Conservation (phyloP, 441 rosid genomes). For the Pelargonium cotyledonis region DNA sequence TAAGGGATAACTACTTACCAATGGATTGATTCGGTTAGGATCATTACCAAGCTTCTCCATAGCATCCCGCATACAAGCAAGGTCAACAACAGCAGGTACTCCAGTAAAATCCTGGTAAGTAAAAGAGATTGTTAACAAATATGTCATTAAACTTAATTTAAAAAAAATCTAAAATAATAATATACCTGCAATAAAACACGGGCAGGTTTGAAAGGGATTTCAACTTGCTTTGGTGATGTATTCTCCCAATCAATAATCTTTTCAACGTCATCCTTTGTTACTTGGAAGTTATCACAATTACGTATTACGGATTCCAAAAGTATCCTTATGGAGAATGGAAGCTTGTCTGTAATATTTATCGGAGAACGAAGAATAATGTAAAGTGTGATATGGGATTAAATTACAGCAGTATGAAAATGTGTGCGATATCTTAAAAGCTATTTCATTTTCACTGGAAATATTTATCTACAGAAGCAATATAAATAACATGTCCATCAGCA, state of each 20-base stretch:
- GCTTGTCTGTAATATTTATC: slow-evolving; percentile 30
- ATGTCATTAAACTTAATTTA: not conserved
- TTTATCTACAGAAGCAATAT: not conserved
- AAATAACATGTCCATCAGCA: not conserved
- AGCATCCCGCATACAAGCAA: slow-evolving; percentile 63
- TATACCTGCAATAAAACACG: slow-evolving; percentile 53
- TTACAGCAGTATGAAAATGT: not conserved
- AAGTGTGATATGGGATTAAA: not conserved
- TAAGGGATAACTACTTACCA: slow-evolving; percentile 35
- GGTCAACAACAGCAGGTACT: slow-evolving; percentile 57
- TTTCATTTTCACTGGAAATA: not conserved
- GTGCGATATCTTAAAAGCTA: not conserved
- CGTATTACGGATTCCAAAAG: slow-evolving; percentile 59
- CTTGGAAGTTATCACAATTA: slow-evolving; percentile 55
- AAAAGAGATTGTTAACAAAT: not conserved
- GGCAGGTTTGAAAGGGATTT: slow-evolving; percentile 65
- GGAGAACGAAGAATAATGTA: not conserved
- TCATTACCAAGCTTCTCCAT: slow-evolving; percentile 51
- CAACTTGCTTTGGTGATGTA: slow-evolving; percentile 53
- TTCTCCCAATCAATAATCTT: slow-evolving; percentile 64
- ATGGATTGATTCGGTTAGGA: slow-evolving; percentile 55
- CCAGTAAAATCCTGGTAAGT: slow-evolving; percentile 53
- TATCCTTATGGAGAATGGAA: slow-evolving; percentile 53
- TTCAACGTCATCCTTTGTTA: slow-evolving; percentile 53
- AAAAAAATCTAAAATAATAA: not conserved